A percentile compares a stretch with the other conserved stretches of the same genome.
phyloP scores from a whole-genome alignment of 352 stramenopile genomes.

The Phytophthora megakarya region DNA sequence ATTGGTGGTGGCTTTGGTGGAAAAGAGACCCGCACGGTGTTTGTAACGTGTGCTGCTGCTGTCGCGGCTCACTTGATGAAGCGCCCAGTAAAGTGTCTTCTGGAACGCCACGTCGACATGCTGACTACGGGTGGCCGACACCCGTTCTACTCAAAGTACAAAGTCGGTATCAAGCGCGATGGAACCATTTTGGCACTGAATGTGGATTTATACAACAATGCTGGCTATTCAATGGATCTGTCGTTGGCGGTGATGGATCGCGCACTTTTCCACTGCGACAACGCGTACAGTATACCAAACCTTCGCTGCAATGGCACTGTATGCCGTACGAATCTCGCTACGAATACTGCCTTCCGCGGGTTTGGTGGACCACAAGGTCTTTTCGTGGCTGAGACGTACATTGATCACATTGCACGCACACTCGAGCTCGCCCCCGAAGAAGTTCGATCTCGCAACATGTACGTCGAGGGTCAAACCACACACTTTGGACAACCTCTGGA shows the following conservation, averaged over 20 bases:
- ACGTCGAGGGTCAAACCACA: conserved; percentile 86
- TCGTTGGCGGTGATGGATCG: conserved; percentile 94
- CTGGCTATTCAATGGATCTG: conserved; percentile 94
- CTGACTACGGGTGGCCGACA: conserved; percentile 92
- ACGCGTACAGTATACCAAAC: conserved; percentile 94
- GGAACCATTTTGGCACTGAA: conserved; percentile 91
- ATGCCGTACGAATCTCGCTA: conserved; percentile 95
- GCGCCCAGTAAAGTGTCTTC: conserved; percentile 88
- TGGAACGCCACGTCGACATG: conserved; percentile 97
- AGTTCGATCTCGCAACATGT: conserved; percentile 93
- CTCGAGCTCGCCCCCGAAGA: conserved; percentile 73
- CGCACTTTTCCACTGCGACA: conserved; percentile 96
- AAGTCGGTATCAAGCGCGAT: conserved; percentile 81
- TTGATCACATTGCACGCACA: conserved; percentile 93
- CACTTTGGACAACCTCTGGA: conserved; percentile 94
- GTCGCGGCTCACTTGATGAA: conserved; percentile 90
- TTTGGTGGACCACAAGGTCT: conserved; percentile 96
- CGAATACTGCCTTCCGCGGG: conserved; percentile 95
- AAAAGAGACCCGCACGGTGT: conserved; percentile 94
- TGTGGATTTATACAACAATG: conserved; percentile 95
- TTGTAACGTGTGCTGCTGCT: conserved; percentile 91
- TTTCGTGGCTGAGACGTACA: conserved; percentile 92
- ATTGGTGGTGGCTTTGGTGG: conserved; percentile 97
- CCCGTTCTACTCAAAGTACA: conserved; percentile 95
- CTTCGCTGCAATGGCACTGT: conserved; percentile 86